Evolutionary conservation across 345 rosid genomes (phyloP), one percentile per base, ranked within the genome.

Genomic region (Eucalyptus erythrocorys): DNA sequence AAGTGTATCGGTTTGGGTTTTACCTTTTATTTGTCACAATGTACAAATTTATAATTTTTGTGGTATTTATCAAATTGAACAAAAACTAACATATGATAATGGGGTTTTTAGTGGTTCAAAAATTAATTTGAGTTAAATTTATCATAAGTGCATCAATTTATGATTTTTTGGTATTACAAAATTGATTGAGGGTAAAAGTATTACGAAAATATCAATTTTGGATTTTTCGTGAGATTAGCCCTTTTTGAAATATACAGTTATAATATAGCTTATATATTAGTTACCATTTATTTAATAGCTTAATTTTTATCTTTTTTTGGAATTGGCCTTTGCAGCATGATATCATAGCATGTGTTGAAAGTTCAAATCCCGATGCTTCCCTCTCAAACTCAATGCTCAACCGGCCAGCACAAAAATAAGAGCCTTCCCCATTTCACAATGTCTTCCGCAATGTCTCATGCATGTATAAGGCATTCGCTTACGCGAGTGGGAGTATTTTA

Each of bases 91-190:
- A 7, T 19, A 51, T 21, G 26, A 0, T 8, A 21, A 51, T 21
- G 10, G 10, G 5, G 10, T 8, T 51, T 51, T 51, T 21, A 51
- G 26, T 51, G 26, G 26, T 19, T 51, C 26, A 51, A 51, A 51
- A 51, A 51, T 21, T 51, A 8, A 51, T 21, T 51, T 3, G 1
- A 51, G 10, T 51, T 19, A 3, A 51, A 51, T 51, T 51, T 51
- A 51, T 51, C 2, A 7, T 1, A 51, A 51, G 1, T 19, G 1
- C 19, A 19, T 0, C 0, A 51, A 51, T 19, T 51, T 51, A 1
- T 0, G 5, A 51, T 51, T 8, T 8, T 51, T 51, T 3, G 0
- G 10, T 51, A 0, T 51, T 51, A 51, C 10, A 0, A 21, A 51
- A 51, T 8, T 51, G 26, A 1, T 21, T 19, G 7, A 21, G 26